phyloP scores from a whole-genome alignment of 208 protist genomes.

The Trypanosoma platydactyli region DNA sequence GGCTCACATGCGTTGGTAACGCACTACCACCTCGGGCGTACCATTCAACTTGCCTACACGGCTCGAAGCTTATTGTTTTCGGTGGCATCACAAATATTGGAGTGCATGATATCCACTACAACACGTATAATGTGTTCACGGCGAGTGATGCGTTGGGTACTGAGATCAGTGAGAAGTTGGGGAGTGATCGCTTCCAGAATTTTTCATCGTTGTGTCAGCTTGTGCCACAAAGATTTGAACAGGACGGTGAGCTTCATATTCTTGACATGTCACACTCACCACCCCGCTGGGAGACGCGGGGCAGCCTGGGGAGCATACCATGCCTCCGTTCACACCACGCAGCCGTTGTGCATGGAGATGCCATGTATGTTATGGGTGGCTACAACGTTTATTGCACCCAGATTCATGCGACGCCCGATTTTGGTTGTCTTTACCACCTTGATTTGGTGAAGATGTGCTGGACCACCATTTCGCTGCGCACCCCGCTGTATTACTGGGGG shows the following conservation, averaged over 20 bases:
- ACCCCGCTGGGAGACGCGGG: constrained; percentile 13
- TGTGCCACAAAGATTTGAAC: neutral
- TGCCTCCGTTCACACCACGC: constrained; percentile 20
- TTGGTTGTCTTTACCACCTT: constrained; percentile 13
- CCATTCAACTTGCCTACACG: constrained; percentile 21
- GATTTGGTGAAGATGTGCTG: constrained; percentile 1
- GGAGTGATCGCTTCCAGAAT: constrained; percentile 4
- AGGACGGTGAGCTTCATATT: constrained; percentile 1
- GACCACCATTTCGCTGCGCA: neutral
- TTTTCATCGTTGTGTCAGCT: constrained; percentile 12
- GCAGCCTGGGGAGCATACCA: neutral
- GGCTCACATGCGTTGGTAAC: constrained; percentile 6
- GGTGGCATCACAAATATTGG: constrained; percentile 24
- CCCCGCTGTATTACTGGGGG: constrained; percentile 17
- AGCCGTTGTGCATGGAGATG: constrained; percentile 8
- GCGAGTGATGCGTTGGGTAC: constrained; percentile 12
- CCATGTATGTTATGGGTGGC: constrained; percentile 29
- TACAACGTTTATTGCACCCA: constrained; percentile 19
- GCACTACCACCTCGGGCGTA: constrained; percentile 18
- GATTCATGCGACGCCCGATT: neutral
- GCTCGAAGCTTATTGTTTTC: constrained; percentile 18
- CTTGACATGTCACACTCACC: constrained; percentile 12
- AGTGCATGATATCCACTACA: constrained; percentile 28
- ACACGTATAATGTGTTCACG: constrained; percentile 28
- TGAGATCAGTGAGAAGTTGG: neutral